Percentiles rank a stretch among this genome's conserved stretches.
These are phyloP conservation scores for Somion occarium DNA, from an alignment of 1,284 basidiomycete species.

Conservation along the genomic window DNA sequence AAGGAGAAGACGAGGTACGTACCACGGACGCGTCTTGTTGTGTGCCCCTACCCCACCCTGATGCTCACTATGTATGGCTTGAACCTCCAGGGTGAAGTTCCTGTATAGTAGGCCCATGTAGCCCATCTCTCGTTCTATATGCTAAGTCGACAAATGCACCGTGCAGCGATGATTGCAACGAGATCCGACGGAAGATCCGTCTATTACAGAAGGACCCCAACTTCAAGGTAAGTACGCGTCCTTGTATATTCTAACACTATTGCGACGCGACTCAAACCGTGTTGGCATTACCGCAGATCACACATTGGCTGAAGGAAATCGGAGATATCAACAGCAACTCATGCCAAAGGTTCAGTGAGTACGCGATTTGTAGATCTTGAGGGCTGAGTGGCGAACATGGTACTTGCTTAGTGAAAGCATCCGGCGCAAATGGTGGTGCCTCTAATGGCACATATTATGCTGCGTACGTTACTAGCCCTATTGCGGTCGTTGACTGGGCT, in stretches of 20 bases:
- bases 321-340: conserved; percentile 44
- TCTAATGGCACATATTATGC: conserved; percentile 39
- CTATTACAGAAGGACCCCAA: conserved; percentile 35
- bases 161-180: conserved; percentile 41
- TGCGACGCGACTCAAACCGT: not conserved
- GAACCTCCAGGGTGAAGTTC: conserved; percentile 21
- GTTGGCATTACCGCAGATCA: conserved; percentile 27
- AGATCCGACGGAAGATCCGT: conserved; percentile 43
- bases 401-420: conserved; percentile 34
- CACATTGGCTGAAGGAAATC: conserved; percentile 43
- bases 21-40: conserved; percentile 1
- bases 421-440: conserved; percentile 35
- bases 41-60: not conserved
- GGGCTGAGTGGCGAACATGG: too few species aligned
- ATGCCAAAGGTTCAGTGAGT: conserved; percentile 41
- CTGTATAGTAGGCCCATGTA: conserved; percentile 29
- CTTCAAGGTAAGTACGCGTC: conserved; percentile 37
- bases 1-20: conserved; percentile 27
- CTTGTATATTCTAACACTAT: not conserved
- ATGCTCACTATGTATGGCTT: not conserved
- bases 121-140: not conserved
- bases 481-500: not conserved
- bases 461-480: conserved; percentile 30
- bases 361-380: not conserved
- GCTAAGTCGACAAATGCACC: conserved; percentile 1